Conservation (phyloP, 2,329 filamentous ascomycete genomes). For the Pyricularia sp. region DNA sequence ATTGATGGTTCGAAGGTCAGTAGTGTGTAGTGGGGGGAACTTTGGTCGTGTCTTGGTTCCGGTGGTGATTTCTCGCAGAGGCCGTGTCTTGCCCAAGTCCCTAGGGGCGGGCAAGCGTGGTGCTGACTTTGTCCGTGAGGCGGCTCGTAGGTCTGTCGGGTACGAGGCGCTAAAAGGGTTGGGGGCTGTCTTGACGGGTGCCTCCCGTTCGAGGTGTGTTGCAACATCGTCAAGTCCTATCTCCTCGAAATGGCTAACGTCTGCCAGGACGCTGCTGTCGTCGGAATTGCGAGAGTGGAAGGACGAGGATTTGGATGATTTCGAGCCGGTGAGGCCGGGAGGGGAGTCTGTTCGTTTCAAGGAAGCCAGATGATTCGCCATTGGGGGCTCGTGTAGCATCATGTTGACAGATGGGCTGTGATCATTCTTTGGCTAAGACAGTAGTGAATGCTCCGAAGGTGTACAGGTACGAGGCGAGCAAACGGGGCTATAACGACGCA, state of each 20-base stretch:
- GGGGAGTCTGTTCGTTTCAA: constrained; percentile 52
- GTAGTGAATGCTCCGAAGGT: background rate
- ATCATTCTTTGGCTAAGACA: background rate
- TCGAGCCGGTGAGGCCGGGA: constrained; percentile 71
- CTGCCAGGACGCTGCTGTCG: constrained; percentile 59
- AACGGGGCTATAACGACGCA: background rate
- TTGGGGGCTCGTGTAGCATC: constrained; percentile 29
- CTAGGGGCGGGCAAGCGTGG: constrained; percentile 20
- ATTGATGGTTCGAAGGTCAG: constrained; percentile 34
- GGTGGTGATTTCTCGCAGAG: constrained; percentile 22
- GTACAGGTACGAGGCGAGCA: background rate
- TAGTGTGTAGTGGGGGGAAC: constrained; percentile 35
- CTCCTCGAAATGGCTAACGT: constrained; percentile 83
- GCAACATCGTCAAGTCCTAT: constrained; percentile 67
- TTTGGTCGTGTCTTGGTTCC: constrained; percentile 27
- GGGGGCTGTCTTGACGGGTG: constrained; percentile 25
- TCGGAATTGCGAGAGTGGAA: constrained; percentile 73
- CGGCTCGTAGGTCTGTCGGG: constrained; percentile 30
- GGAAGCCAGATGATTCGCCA: constrained; percentile 25
- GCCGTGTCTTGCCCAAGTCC: constrained; percentile 20
- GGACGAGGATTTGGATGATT: constrained; percentile 85
- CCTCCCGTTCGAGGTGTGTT: constrained; percentile 22
- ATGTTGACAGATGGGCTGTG: constrained; percentile 16
- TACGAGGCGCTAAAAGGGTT: constrained; percentile 42
- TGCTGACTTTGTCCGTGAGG: constrained; percentile 14